These are phyloP conservation scores for Populus pruinosa DNA, from an alignment of 345 rosid genomes.

Conservation along the genomic window DNA sequence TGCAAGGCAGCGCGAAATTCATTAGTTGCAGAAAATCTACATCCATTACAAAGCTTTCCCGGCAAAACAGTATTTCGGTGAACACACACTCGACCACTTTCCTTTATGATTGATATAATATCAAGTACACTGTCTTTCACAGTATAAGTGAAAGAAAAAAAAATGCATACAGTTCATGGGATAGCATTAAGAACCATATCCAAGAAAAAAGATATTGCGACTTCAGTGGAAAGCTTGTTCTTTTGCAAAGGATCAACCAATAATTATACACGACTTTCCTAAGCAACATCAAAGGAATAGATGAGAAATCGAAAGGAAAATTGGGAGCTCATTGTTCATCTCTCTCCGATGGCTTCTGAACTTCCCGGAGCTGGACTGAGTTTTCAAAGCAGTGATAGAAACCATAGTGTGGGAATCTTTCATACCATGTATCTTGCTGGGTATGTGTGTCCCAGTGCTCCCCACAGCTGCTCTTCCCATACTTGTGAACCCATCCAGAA, in stretches of 20 bases:
- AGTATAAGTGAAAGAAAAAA: too few relatives aligned
- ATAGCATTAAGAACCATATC: not conserved
- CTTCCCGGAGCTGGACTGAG: slow-evolving; percentile 77
- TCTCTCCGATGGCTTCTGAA: slow-evolving; percentile 60
- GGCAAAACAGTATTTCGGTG: too few relatives aligned
- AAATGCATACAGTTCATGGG: not conserved
- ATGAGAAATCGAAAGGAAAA: not conserved
- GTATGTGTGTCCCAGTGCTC: slow-evolving; percentile 91
- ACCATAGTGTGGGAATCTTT: slow-evolving; percentile 89
- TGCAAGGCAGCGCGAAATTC: too few relatives aligned
- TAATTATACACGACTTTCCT: not conserved
- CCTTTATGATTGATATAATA: too few relatives aligned
- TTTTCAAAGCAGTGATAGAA: slow-evolving; percentile 89
- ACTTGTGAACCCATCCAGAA: slow-evolving; percentile 94
- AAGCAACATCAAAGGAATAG: not conserved
- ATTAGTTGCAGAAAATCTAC: too few relatives aligned
- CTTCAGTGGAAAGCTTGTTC: not conserved
- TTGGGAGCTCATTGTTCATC: slow-evolving; percentile 9
- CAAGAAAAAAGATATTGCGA: not conserved
- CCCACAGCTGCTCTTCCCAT: slow-evolving; percentile 91
- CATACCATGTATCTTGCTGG: slow-evolving; percentile 85
- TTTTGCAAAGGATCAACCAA: not conserved
- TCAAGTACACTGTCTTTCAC: too few relatives aligned
- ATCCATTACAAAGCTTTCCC: too few relatives aligned
- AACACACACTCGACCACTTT: too few relatives aligned